phyloP scores from a whole-genome alignment of 164 flowering plant species.

The Liquidambar formosana region DNA sequence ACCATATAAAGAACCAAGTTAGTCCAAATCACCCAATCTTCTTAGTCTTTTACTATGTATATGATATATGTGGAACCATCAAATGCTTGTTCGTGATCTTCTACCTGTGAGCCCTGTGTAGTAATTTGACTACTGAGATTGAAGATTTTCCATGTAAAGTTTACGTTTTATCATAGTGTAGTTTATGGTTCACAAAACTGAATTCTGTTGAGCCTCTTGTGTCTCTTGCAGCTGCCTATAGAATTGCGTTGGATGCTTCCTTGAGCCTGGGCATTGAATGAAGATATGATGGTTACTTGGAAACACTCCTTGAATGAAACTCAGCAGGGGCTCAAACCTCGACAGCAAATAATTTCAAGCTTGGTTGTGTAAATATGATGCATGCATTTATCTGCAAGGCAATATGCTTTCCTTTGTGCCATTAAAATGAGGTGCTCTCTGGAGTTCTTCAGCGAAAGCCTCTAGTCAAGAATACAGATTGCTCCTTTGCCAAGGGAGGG shows the following conservation, averaged over 20 bases:
- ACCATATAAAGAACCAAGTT: too few relatives aligned
- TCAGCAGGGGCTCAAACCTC: neutral
- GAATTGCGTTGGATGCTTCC: neutral
- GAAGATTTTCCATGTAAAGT: too few relatives aligned
- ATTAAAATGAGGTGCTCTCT: neutral
- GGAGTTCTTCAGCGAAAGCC: neutral
- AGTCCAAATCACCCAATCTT: too few relatives aligned
- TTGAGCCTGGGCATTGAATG: neutral
- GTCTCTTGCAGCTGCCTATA: neutral
- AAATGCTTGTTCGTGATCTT: too few relatives aligned
- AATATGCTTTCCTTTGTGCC: neutral
- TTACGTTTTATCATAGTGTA: neutral
- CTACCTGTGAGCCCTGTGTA: too few relatives aligned
- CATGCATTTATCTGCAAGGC: neutral
- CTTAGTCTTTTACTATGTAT: too few relatives aligned
- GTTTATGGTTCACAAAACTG: neutral
- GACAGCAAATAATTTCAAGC: neutral
- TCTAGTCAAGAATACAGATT: neutral
- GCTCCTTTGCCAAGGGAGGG: neutral
- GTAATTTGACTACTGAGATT: too few relatives aligned
- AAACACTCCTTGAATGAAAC: constrained; percentile 1
- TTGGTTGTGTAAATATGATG: neutral
- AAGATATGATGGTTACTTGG: neutral
- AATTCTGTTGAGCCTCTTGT: neutral
- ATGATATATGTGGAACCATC: too few relatives aligned